Conservation (phyloP, 2,329 filamentous ascomycete species). For the Pseudocercospora musae region DNA sequence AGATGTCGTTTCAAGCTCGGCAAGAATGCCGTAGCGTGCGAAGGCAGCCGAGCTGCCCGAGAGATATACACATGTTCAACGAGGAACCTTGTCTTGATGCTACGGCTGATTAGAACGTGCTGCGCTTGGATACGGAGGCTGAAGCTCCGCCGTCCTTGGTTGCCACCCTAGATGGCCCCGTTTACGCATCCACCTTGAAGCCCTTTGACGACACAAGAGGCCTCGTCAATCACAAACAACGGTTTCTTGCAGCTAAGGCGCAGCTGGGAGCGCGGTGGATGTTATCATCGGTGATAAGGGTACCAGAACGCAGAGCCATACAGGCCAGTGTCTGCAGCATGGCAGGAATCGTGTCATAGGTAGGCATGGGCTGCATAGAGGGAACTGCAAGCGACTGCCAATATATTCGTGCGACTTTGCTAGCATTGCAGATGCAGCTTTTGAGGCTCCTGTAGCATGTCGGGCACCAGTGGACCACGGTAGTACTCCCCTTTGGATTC, state of each 20-base stretch:
- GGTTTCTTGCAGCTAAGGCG: background rate
- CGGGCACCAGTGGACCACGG: background rate
- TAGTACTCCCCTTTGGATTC: background rate
- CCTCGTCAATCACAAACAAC: background rate
- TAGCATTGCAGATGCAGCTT: background rate
- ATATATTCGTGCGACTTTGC: background rate
- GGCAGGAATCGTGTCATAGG: background rate
- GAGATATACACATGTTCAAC: background rate
- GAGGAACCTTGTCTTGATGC: background rate
- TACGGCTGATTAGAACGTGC: slow-evolving; percentile 2
- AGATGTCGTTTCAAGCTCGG: background rate
- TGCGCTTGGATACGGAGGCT: background rate
- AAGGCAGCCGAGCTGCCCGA: background rate
- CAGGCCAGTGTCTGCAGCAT: background rate
- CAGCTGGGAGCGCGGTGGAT: background rate
- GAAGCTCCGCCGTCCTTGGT: background rate
- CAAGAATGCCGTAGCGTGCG: slow-evolving; percentile 1
- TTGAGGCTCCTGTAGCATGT: background rate
- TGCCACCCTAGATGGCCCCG: background rate
- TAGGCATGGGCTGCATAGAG: background rate
- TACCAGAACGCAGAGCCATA: background rate
- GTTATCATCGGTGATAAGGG: background rate
- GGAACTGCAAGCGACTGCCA: background rate
- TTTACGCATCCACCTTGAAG: background rate
- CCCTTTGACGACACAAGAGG: background rate